Percentiles rank a stretch among this genome's conserved stretches.
Conservation (phyloP, 2,329 filamentous ascomycete species). For the Didymella pinodella region DNA sequence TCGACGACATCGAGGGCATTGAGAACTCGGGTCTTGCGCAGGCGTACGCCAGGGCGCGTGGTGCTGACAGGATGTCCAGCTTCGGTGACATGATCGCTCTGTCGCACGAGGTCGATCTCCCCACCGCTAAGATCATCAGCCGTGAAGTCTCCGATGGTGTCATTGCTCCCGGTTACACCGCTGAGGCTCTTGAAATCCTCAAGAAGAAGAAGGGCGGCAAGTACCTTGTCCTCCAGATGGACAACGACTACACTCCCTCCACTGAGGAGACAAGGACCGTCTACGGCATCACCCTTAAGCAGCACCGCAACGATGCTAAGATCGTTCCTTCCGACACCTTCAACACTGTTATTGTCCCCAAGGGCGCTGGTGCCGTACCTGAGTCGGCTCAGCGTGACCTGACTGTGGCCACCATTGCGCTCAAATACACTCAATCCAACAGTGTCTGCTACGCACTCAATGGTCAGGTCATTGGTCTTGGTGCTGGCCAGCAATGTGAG, state of each 20-base stretch:
- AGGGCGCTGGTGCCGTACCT: slow-evolving; percentile 75
- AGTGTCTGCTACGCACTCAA: slow-evolving; percentile 97
- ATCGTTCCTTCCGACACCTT: slow-evolving; percentile 85
- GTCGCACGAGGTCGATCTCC: slow-evolving; percentile 86
- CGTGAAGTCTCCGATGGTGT: slow-evolving; percentile 98
- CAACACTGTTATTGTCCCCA: slow-evolving; percentile 83
- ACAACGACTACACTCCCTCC: slow-evolving; percentile 81
- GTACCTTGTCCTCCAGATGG: slow-evolving; percentile 95
- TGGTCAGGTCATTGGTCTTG: slow-evolving; percentile 91
- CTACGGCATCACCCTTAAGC: slow-evolving; percentile 86
- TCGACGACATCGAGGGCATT: slow-evolving; percentile 90
- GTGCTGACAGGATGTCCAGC: slow-evolving; percentile 97
- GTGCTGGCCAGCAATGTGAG: slow-evolving; percentile 87
- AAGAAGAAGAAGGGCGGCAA: slow-evolving; percentile 98
- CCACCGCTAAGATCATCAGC: slow-evolving; percentile 96
- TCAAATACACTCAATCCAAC: slow-evolving; percentile 98
- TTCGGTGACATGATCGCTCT: slow-evolving; percentile 97
- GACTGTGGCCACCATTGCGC: slow-evolving; percentile 92
- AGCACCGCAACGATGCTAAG: slow-evolving; percentile 90
- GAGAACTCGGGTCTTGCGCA: slow-evolving; percentile 87
- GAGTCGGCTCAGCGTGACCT: slow-evolving; percentile 87
- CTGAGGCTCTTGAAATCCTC: slow-evolving; percentile 86
- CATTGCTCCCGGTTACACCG: slow-evolving; percentile 86
- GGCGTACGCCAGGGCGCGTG: slow-evolving; percentile 93
- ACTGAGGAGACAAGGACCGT: slow-evolving; percentile 81